Conservation (phyloP, 768 basidiomycete genomes). For the Boletus subparvulus region DNA sequence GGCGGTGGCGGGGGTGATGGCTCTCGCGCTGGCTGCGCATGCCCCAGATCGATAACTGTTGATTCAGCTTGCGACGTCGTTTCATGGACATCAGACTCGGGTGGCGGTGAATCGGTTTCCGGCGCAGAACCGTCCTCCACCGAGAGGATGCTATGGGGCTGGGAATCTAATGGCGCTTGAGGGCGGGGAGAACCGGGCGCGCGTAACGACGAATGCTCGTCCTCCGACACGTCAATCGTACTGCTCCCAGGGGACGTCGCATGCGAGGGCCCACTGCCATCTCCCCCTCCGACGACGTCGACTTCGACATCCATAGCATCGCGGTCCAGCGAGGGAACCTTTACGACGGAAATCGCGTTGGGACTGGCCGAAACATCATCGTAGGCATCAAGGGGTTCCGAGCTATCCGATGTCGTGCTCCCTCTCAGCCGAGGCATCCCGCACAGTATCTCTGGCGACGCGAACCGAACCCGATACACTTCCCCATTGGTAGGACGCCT, state of each 20-base stretch:
- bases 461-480: conserved; percentile 28
- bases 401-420: not conserved
- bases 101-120: not conserved
- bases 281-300: conserved; percentile 5
- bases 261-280: not conserved
- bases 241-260: not conserved
- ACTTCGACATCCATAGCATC: conserved; percentile 27
- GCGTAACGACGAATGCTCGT: not conserved
- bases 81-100: conserved; percentile 1
- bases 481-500: conserved; percentile 15
- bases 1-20: conserved; percentile 39
- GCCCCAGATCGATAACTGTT: conserved; percentile 6
- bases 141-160: not conserved
- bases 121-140: not conserved
- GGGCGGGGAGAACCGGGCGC: not conserved
- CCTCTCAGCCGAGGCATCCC: conserved; percentile 14
- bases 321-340: not conserved
- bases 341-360: not conserved
- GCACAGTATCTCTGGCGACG: conserved; percentile 30
- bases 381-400: not conserved
- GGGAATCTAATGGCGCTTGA: not conserved
- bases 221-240: not conserved
- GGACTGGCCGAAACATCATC: not conserved
- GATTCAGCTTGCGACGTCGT: conserved; percentile 6
- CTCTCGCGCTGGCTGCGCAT: conserved; percentile 9